Evolutionary conservation across 2,329 filamentous ascomycete species (phyloP), one percentile per base, ranked within the genome.

Genomic region (Cladosporium sp.): DNA sequence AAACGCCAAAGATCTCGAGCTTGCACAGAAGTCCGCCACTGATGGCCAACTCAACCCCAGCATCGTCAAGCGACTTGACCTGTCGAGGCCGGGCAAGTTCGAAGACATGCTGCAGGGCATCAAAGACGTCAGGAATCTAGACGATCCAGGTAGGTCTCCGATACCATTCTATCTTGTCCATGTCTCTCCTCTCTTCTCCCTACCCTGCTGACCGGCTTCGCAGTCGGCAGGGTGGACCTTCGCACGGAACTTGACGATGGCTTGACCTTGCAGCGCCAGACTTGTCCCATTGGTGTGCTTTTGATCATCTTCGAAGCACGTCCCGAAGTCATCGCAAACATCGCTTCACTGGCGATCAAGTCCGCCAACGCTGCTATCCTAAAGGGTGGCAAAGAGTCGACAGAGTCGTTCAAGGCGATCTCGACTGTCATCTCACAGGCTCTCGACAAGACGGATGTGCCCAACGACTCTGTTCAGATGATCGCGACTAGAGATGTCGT

Each of bases 101-200:
- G 93, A 97, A 75, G 95, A 98, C 75, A 98, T 99, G 95, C 84
- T 99, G 69, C 90, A 93, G 81, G 95, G 95, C 29, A 96, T 99
- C 67, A 80, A 96, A 67, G 92, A 97, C 79, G 95, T 99, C 67
- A 86, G 90, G 70, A 85, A 87, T 60, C 84, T 99, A 31, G 86
- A 91, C 58, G 95, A 99, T 80, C 95, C 95, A 70, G 86, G 92
- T 95, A 84, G 73, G 86, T 82, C 64, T 40, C 29, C 11, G 49
- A 12, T 31, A 29, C 21, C 21, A 31, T 55, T 21, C 31, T 52
- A 18, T 16, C 26, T 26, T 62, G 1, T 52, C 29, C 5, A 40
- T 58, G n/a, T 62, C 61, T 40, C 52, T 52, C 23, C 26, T 58
- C 28, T 26, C 64, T 59, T 56, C 21, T 66, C 26, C 37, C 62